Base-by-base conservation (phyloP, 1,139 yeast species). In the Yarrowia galli region DNA sequence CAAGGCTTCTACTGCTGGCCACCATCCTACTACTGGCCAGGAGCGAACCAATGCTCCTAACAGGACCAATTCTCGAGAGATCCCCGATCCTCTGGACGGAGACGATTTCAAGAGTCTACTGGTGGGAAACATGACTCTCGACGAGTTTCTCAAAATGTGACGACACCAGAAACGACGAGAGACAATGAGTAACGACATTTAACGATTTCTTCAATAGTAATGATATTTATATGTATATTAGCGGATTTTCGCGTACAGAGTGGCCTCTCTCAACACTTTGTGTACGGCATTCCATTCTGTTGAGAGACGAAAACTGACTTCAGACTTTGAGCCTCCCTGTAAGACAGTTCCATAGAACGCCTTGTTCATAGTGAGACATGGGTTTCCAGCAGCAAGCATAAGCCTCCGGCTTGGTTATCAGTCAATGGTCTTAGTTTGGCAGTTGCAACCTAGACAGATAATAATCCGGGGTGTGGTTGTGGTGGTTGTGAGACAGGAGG, bases 61-160 rank as follows among this genome's bases (percentile, higher is more conserved):
- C 40, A 28, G 64, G 18, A 58, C 64, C 5, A 43, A 58, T 16
- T 42, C 49, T 16, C 67, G 53, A 15, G 70, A 67, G 56, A 35
- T 36, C n/a, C 61, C 46, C 13, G 64, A 56, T 18, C 36, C 45
- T n/a, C 35, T 48, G 9, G 70, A 70, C n/a, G 70, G 68, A 10
- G 73, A 71, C 23, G 68, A 71, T 2, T 72, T 73, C 67, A 67
- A 70, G 48, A 70, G 70, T 60, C 67, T 73, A 58, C 67, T 73
- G 15, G 67, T 71, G 43, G 72, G 74, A 9, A 72, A 71, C 54
- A 70, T 73, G 71, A 71, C 73, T 42, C 69, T 73, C 53, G 73
- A 73, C 42, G 74, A 74, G 56, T 72, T 72, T 49, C 67, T 71
- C 64, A 67, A 58, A n/a, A 58, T 65, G 54, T 40, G 7, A 25